phyloP scores from a whole-genome alignment of 768 basidiomycete species.

The Daedaleopsis nitida region DNA sequence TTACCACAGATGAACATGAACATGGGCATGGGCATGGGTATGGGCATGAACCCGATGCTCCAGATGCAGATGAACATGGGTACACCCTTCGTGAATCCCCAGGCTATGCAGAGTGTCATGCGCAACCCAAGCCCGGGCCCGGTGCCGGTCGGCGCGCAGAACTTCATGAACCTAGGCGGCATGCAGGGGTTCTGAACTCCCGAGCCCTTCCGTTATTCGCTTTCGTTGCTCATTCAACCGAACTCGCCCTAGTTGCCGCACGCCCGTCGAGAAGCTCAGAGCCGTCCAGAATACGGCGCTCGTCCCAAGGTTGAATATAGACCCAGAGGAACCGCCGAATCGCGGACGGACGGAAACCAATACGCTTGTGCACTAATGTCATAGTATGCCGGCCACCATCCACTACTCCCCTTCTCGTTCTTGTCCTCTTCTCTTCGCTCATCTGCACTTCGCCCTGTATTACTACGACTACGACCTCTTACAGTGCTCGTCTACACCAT shows the following conservation, averaged over 20 bases:
- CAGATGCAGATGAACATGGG: constrained; percentile 59
- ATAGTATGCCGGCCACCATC: constrained; percentile 10
- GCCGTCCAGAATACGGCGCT: background rate
- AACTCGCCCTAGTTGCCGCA: background rate
- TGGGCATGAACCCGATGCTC: constrained; percentile 64
- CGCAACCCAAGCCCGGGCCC: constrained; percentile 75
- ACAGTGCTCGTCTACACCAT: constrained; percentile 21
- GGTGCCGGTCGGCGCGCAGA: constrained; percentile 31
- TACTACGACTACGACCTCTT: constrained; percentile 17
- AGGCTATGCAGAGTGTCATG: constrained; percentile 88
- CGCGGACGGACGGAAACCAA: constrained; percentile 10
- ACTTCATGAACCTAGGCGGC: constrained; percentile 35
- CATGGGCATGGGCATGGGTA: constrained; percentile 48
- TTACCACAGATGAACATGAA: constrained; percentile 59
- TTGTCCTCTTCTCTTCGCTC: background rate
- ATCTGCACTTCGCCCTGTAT: constrained; percentile 18
- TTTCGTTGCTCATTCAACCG: background rate
- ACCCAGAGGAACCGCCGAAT: constrained; percentile 9
- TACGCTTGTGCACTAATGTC: constrained; percentile 21
- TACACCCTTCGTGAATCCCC: constrained; percentile 56
- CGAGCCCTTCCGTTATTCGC: background rate
- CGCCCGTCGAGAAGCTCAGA: background rate
- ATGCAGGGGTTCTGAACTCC: constrained; percentile 30
- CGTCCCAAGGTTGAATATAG: constrained; percentile 19
- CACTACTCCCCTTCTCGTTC: background rate